Base-by-base conservation (phyloP, 1,284 basidiomycete species). In the Cystobasidium sp. region DNA sequence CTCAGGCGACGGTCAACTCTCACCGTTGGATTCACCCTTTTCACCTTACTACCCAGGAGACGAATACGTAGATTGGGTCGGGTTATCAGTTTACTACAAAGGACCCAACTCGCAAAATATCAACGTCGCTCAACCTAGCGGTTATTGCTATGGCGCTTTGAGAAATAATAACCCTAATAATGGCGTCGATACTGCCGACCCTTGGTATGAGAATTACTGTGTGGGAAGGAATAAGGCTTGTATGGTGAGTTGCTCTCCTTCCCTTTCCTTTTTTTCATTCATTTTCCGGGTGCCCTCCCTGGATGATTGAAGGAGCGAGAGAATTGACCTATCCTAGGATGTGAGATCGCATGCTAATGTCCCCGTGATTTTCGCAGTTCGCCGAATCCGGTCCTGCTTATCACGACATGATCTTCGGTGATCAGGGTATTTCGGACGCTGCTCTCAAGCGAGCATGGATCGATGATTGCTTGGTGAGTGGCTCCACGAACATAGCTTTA, bases 11-110 rank as follows among this genome's bases (percentile, higher is more conserved):
- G 78, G 79, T 6, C 52, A 59, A 24, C 56, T 81, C 24, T 75
- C 77, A 37, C 61, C 58, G 4, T 70, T 37, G 3, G 81, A 82
- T 63, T 80, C 81, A 64, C 52, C 81, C 6, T 76, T 79, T 71
- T 22, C 77, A 22, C 79, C 81, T 16, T 82, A 80, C 74, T 80
- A 79, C 53, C 81, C 81, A 0, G 81, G 81, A 9, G 80, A 80
- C 68, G 76, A 77, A 24, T 68, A 76, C 24, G 81, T 82, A 46
- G 81, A 82, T 74, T 82, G 81, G 81, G 79, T 79, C 67, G 81
- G 80, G 1, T 53, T 82, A 39, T 82, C 81, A 39, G 76, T 80
- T 71, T 81, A 77, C 64, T 78, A 77, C 62, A 79, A 79, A 63
- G 77, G 77, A 24, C 75, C 75, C 18, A 64, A 65, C 39, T 63